A percentile compares a stretch with the other conserved stretches of the same genome.
These are phyloP conservation scores for Spergularia marina DNA, from an alignment of 148 eudicot species.

Conservation along the genomic window DNA sequence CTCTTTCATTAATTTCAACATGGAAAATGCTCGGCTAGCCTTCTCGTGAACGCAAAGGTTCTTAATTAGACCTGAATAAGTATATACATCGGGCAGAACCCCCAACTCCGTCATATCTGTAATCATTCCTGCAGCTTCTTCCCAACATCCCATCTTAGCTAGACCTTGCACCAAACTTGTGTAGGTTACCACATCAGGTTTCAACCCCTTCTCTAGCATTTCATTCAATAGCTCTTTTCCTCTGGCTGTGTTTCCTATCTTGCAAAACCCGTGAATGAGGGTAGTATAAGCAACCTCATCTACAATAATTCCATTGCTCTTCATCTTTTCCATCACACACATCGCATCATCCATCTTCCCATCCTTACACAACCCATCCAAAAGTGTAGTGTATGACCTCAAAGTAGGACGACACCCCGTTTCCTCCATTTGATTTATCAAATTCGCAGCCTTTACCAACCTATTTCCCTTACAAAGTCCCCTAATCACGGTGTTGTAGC, in stretches of 20 bases:
- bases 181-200: slow-evolving; percentile 46
- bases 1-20: slow-evolving; percentile 53
- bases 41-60: slow-evolving; percentile 51
- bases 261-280: slow-evolving; percentile 56
- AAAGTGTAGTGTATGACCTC: slow-evolving; percentile 37
- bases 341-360: slow-evolving; percentile 49
- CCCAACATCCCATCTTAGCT: slow-evolving; percentile 44
- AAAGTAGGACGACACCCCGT: slow-evolving; percentile 29
- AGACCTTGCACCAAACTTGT: slow-evolving; percentile 43
- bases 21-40: slow-evolving; percentile 43
- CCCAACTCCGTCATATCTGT: slow-evolving; percentile 50
- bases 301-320: slow-evolving; percentile 30
- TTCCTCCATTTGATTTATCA: slow-evolving; percentile 49
- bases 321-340: slow-evolving; percentile 47
- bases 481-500: slow-evolving; percentile 53
- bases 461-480: slow-evolving; percentile 53
- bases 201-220: slow-evolving; percentile 50
- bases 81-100: slow-evolving; percentile 44
- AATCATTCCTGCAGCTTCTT: slow-evolving; percentile 44
- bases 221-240: slow-evolving; percentile 45
- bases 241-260: slow-evolving; percentile 35
- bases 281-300: slow-evolving; percentile 49
- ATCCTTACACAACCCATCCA: slow-evolving; percentile 44
- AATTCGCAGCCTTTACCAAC: slow-evolving; percentile 44
- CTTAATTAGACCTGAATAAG: slow-evolving; percentile 50